Evolutionary conservation across 306 rosid genomes (phyloP).

Genomic region (Ormosia emarginata): DNA sequence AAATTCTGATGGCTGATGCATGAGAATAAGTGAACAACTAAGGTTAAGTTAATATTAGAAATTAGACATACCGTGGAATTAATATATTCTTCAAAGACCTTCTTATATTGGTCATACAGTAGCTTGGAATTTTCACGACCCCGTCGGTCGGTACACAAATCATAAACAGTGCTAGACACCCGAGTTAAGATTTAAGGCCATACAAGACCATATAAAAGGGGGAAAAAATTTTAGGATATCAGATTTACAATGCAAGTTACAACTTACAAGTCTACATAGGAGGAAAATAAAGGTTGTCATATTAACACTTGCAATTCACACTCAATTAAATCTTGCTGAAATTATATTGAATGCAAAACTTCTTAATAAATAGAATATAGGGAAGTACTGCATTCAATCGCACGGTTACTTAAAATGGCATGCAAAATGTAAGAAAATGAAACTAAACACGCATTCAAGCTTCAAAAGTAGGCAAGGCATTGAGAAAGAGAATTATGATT

Average conservation of each 20-base stretch:
- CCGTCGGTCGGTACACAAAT: constrained; percentile 58
- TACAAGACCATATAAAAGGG: neutral
- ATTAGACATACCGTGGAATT: constrained; percentile 47
- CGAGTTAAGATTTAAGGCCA: constrained; percentile 1
- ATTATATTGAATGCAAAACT: too few species aligned
- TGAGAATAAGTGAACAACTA: neutral
- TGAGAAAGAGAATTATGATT: too few species aligned
- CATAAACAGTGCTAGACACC: constrained; percentile 50
- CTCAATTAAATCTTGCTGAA: too few species aligned
- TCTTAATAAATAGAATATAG: too few species aligned
- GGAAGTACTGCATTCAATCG: too few species aligned
- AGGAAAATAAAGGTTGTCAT: too few species aligned
- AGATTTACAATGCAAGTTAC: neutral
- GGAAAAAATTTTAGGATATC: neutral
- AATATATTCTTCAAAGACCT: constrained; percentile 59
- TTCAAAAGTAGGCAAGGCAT: too few species aligned
- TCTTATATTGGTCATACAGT: constrained; percentile 58
- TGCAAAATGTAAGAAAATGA: too few species aligned
- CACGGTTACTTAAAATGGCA: too few species aligned
- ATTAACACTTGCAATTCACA: too few species aligned
- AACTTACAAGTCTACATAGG: too few species aligned
- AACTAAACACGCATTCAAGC: too few species aligned
- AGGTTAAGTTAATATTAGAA: neutral
- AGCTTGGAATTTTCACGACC: constrained; percentile 44
- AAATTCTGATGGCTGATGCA: neutral